phyloP scores from a whole-genome alignment of 2,329 filamentous ascomycete species.

The Ramularia collo-cygni region DNA sequence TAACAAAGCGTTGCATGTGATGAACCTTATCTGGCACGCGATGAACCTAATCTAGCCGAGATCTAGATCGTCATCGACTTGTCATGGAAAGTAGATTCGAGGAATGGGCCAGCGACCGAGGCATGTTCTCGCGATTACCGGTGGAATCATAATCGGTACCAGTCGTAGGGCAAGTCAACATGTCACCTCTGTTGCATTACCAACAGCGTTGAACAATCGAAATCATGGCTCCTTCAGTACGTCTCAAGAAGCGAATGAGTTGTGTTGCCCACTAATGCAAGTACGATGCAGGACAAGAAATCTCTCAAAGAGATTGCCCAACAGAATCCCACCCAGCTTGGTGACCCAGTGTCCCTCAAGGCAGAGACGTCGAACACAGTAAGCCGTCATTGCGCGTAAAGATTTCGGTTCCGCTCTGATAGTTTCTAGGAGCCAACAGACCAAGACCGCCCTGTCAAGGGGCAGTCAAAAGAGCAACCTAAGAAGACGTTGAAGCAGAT shows the following conservation, averaged over 20 bases:
- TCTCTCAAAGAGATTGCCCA: constrained; percentile 20
- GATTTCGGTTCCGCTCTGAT: no score
- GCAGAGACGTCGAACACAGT: constrained; percentile 29
- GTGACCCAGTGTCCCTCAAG: constrained; percentile 32
- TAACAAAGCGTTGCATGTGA: background rate
- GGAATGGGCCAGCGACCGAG: no score
- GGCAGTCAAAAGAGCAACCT: constrained; percentile 1
- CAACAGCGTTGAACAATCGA: background rate
- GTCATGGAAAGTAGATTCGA: no score
- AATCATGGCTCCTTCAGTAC: constrained; percentile 9
- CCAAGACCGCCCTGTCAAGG: constrained; percentile 11
- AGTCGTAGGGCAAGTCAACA: no score
- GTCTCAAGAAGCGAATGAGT: background rate
- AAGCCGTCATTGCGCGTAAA: background rate
- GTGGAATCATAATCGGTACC: no score
- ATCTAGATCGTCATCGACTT: constrained; percentile 2
- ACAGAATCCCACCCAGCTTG: constrained; percentile 27
- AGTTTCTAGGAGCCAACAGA: constrained; percentile 13
- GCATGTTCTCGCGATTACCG: no score
- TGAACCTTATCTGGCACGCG: background rate
- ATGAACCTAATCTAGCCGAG: constrained; percentile 1
- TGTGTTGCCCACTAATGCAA: background rate
- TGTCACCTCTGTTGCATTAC: no score
- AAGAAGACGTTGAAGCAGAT: constrained; percentile 19
- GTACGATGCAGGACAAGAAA: constrained; percentile 9